Evolutionary conservation across 306 rosid species (phyloP).

Genomic region (Fragaria ananassa): DNA sequence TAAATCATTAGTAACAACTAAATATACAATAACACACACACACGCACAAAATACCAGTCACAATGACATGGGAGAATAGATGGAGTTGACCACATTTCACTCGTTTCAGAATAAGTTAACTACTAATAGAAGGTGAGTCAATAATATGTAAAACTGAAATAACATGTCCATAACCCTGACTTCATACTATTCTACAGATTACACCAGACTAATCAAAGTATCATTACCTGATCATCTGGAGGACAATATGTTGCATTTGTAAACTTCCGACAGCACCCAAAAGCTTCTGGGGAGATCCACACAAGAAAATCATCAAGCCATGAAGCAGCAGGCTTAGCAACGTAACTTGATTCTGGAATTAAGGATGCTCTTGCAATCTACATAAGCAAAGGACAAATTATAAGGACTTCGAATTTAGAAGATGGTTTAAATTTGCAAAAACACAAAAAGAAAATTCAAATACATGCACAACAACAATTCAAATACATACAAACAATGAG

Average conservation of each 20-base stretch:
- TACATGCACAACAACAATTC: not conserved
- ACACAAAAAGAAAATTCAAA: not conserved
- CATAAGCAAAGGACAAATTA: slow-evolving; percentile 17
- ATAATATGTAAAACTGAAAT: not conserved
- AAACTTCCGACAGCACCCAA: slow-evolving; percentile 99
- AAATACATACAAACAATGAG: not conserved
- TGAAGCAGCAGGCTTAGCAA: slow-evolving; percentile 98
- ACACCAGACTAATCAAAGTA: not conserved
- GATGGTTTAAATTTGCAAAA: not conserved
- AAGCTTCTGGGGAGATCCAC: slow-evolving; percentile 99
- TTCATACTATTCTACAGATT: not conserved
- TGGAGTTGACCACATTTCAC: not conserved
- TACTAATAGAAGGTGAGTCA: not conserved
- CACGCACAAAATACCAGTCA: not conserved
- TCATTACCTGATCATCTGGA: slow-evolving; percentile 88
- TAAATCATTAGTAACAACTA: not conserved
- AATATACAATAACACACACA: not conserved
- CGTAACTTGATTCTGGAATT: slow-evolving; percentile 78
- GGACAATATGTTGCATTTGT: slow-evolving; percentile 82
- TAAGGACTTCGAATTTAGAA: not conserved
- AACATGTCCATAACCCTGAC: slow-evolving; percentile 15
- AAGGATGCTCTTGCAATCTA: slow-evolving; percentile 83
- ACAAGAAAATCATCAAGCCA: slow-evolving; percentile 99
- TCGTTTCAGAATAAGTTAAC: not conserved
- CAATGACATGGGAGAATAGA: not conserved